Evolutionary conservation across 2,329 filamentous ascomycete species (phyloP).

Genomic region (Rosellinia necatrix): DNA sequence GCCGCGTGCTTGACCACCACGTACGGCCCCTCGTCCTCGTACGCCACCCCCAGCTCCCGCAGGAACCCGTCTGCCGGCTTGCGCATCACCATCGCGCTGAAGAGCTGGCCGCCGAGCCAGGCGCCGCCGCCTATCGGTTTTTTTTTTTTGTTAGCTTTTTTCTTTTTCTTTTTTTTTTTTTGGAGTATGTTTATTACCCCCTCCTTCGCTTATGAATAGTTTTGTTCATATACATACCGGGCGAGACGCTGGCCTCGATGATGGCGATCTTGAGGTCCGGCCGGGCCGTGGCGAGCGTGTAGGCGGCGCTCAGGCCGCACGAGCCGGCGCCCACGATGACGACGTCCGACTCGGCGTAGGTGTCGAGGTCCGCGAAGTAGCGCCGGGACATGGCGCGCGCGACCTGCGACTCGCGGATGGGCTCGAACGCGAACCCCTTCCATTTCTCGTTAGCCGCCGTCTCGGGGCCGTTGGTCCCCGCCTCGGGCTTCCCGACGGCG

Average conservation of each 20-base stretch:
- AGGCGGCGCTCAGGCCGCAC: slow-evolving; percentile 84
- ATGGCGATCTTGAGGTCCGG: slow-evolving; percentile 92
- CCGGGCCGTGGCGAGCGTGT: slow-evolving; percentile 79
- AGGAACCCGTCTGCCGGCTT: slow-evolving; percentile 89
- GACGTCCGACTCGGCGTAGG: slow-evolving; percentile 88
- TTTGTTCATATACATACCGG: too few species aligned
- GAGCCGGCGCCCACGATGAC: slow-evolving; percentile 92
- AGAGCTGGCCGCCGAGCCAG: slow-evolving; percentile 92
- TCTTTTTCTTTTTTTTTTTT: background rate
- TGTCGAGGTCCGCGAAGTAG: slow-evolving; percentile 89
- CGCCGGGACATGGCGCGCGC: slow-evolving; percentile 91
- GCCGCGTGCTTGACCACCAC: slow-evolving; percentile 95
- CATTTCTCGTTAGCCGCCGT: slow-evolving; percentile 75
- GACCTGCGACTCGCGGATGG: slow-evolving; percentile 90
- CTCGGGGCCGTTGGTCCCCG: slow-evolving; percentile 58
- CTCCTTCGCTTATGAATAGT: too few species aligned
- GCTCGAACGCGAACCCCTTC: slow-evolving; percentile 80
- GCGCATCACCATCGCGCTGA: slow-evolving; percentile 94
- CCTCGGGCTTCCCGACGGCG: slow-evolving; percentile 42
- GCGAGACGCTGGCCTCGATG: slow-evolving; percentile 84
- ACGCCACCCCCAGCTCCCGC: slow-evolving; percentile 78
- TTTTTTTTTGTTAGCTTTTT: slow-evolving; percentile 1
- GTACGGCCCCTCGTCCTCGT: slow-evolving; percentile 85
- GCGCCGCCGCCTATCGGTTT: slow-evolving; percentile 70
- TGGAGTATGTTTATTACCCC: background rate